These are phyloP conservation scores for Allium fistulosum DNA, from an alignment of 106 monocot genomes.

Conservation along the genomic window DNA sequence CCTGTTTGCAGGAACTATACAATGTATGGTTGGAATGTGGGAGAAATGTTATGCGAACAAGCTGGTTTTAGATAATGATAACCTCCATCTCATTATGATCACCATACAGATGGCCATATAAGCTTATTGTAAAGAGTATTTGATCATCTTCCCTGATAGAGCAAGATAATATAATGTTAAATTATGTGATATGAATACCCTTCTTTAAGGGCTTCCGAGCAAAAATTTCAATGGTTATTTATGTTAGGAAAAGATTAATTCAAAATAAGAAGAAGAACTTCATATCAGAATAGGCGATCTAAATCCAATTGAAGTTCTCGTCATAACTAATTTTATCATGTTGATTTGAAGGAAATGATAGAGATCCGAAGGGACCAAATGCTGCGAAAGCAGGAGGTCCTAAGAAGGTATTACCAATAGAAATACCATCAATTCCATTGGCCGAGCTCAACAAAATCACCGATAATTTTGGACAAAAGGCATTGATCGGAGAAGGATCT, in stretches of 20 bases:
- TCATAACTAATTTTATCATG: background rate
- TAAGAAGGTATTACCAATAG: constrained; percentile 64
- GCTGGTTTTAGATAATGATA: background rate
- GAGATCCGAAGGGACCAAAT: constrained; percentile 39
- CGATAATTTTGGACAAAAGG: constrained; percentile 47
- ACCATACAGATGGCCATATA: background rate
- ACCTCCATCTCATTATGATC: background rate
- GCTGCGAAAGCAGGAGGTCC: constrained; percentile 28
- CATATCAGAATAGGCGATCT: background rate
- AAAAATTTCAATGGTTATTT: background rate
- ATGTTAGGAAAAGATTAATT: background rate
- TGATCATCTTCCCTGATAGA: too few relatives aligned
- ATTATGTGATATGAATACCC: background rate
- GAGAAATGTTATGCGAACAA: background rate
- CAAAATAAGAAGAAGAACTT: background rate
- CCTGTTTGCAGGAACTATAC: background rate
- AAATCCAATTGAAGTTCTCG: background rate
- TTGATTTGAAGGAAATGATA: constrained; percentile 19
- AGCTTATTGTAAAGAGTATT: background rate
- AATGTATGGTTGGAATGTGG: background rate
- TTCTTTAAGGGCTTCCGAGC: background rate
- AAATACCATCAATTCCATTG: constrained; percentile 53
- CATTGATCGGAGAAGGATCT: constrained; percentile 78
- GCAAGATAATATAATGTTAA: background rate
- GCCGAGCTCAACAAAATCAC: constrained; percentile 57